Conservation (phyloP, 1,139 yeast species). For the Kluyveromyces sp. region DNA sequence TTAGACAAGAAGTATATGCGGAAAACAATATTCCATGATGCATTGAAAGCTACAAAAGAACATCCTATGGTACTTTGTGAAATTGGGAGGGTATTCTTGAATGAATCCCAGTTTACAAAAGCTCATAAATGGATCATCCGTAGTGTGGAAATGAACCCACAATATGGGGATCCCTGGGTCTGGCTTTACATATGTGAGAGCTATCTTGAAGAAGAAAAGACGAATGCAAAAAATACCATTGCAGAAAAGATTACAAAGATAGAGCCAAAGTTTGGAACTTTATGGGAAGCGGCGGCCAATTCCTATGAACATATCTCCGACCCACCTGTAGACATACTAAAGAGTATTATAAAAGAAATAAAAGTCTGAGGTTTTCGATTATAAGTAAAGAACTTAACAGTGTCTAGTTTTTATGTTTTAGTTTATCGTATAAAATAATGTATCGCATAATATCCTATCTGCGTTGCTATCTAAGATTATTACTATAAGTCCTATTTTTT, state of each 20-base stretch:
- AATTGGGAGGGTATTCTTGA: constrained; percentile 66
- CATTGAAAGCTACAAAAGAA: constrained; percentile 59
- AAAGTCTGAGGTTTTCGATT: not conserved
- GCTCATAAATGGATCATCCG: constrained; percentile 74
- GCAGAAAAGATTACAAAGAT: constrained; percentile 32
- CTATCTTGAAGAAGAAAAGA: too few species aligned
- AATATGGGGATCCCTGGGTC: constrained; percentile 72
- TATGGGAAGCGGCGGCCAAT: constrained; percentile 40
- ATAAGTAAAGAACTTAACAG: too few species aligned
- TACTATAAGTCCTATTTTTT: too few species aligned
- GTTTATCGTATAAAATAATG: too few species aligned
- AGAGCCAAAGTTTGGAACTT: constrained; percentile 50
- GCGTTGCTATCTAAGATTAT: too few species aligned
- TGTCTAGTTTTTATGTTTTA: too few species aligned
- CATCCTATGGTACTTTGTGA: constrained; percentile 50
- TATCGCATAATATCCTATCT: too few species aligned
- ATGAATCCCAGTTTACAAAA: constrained; percentile 54
- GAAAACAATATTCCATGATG: constrained; percentile 62
- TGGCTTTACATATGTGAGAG: constrained; percentile 40
- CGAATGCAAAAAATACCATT: constrained; percentile 27
- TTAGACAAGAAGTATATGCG: constrained; percentile 43
- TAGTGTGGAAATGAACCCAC: constrained; percentile 47
- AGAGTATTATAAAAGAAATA: not conserved
- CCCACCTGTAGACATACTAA: not conserved
- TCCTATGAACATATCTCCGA: not conserved